A percentile compares a stretch with the other conserved stretches of the same genome.
These are phyloP conservation scores for Prunus campanulata DNA, from an alignment of 306 rosid species.

Conservation along the genomic window DNA sequence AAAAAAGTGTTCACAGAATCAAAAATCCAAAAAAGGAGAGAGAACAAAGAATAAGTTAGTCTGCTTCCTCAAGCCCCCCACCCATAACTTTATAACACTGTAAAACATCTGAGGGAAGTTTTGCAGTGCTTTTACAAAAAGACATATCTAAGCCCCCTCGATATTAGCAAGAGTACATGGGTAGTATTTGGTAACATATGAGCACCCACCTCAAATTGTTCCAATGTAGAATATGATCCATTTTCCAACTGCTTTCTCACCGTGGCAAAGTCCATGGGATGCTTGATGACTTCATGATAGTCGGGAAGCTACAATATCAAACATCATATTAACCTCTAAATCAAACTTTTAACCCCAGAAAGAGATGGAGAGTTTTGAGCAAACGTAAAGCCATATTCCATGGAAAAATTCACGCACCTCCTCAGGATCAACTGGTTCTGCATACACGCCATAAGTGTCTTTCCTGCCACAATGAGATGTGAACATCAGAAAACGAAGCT, in stretches of 20 bases:
- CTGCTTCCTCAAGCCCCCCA: not conserved
- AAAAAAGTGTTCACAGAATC: not conserved
- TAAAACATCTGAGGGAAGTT: not conserved
- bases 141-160: not conserved
- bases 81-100: not conserved
- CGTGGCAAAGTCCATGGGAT: conserved; percentile 97
- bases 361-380: conserved; percentile 17
- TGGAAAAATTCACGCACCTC: conserved; percentile 51
- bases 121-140: not conserved
- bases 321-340: conserved; percentile 23
- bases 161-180: not conserved
- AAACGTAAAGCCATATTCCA: not conserved
- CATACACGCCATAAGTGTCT: conserved; percentile 91
- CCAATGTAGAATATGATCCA: conserved; percentile 77
- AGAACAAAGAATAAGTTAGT: not conserved
- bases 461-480: conserved; percentile 69
- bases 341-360: not conserved
- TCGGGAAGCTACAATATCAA: conserved; percentile 80
- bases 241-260: conserved; percentile 76
- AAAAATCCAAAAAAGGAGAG: not conserved
- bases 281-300: conserved; percentile 81
- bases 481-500: conserved; percentile 14
- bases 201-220: conserved; percentile 80
- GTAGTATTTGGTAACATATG: not conserved
- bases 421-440: conserved; percentile 98